phyloP scores from a whole-genome alignment of 108 stramenopile genomes.

The Nannochloropsis oceanica region DNA sequence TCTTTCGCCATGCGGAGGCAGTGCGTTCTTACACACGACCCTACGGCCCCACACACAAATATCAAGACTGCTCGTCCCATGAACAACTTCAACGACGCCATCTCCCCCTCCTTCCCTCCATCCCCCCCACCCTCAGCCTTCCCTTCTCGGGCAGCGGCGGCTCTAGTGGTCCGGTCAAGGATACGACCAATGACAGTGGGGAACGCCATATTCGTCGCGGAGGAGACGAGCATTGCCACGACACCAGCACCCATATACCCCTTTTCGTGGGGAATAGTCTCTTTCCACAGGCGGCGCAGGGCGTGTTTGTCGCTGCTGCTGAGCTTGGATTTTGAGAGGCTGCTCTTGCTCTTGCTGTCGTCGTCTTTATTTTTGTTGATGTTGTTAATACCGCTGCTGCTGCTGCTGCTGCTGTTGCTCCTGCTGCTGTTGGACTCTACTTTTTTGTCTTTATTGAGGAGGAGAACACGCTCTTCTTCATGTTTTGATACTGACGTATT shows the following conservation, averaged over 20 bases:
- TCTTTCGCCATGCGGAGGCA: conserved; percentile 16
- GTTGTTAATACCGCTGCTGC: too few relatives aligned
- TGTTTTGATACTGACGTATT: too few relatives aligned
- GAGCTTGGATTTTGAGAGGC: not conserved
- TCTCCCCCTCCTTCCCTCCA: conserved; percentile 2
- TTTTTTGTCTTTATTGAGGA: too few relatives aligned
- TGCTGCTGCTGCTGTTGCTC: too few relatives aligned
- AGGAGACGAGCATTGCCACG: conserved; percentile 4
- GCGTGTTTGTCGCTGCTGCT: not conserved
- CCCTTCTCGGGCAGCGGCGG: not conserved
- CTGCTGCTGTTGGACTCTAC: too few relatives aligned
- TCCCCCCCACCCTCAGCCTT: not conserved
- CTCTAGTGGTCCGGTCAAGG: not conserved
- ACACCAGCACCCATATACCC: not conserved
- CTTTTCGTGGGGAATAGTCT: not conserved
- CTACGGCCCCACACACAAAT: conserved; percentile 16
- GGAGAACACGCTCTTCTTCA: too few relatives aligned
- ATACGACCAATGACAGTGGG: conserved; percentile 18
- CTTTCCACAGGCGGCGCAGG: not conserved
- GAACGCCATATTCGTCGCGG: conserved; percentile 17
- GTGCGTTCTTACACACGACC: conserved; percentile 23
- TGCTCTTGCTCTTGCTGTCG: too few relatives aligned
- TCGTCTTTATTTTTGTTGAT: too few relatives aligned
- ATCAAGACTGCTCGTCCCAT: conserved; percentile 4
- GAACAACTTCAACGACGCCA: conserved; percentile 8